These are phyloP conservation scores for Globisporangium emineosum DNA, from an alignment of 352 stramenopile species.

Conservation along the genomic window DNA sequence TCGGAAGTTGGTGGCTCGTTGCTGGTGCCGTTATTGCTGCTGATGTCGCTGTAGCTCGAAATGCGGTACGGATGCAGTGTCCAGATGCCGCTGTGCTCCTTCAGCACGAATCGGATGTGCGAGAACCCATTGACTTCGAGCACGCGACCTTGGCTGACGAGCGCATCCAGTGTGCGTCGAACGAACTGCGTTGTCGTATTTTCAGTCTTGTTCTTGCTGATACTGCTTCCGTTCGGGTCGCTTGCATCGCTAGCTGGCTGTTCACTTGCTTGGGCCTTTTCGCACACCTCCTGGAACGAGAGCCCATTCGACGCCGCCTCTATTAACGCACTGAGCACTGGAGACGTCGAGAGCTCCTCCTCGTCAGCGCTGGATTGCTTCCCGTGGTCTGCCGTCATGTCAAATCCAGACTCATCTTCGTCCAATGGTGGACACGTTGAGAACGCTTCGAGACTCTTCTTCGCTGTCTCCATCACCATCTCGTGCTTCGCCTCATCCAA, in stretches of 20 bases:
- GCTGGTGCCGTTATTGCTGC: background rate
- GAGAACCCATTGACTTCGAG: constrained; percentile 69
- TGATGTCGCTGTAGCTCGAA: constrained; percentile 11
- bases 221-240: background rate
- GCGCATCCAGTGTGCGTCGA: constrained; percentile 31
- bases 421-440: constrained; percentile 20
- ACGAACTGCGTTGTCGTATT: constrained; percentile 12
- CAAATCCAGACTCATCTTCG: background rate
- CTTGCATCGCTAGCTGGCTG: background rate
- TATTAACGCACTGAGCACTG: background rate
- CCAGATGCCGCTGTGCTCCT: constrained; percentile 49
- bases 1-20: constrained; percentile 30
- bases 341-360: background rate
- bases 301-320: constrained; percentile 7
- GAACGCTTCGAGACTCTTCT: constrained; percentile 40
- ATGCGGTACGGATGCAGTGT: constrained; percentile 57
- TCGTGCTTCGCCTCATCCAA: constrained; percentile 23
- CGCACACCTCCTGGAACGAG: constrained; percentile 15
- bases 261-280: background rate
- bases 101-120: constrained; percentile 47
- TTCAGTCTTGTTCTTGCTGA: background rate
- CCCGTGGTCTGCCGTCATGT: background rate
- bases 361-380: background rate
- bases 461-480: constrained; percentile 4
- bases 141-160: constrained; percentile 36